These are phyloP conservation scores for Cucumis variabilis DNA, from an alignment of 331 rosid genomes.

Conservation along the genomic window DNA sequence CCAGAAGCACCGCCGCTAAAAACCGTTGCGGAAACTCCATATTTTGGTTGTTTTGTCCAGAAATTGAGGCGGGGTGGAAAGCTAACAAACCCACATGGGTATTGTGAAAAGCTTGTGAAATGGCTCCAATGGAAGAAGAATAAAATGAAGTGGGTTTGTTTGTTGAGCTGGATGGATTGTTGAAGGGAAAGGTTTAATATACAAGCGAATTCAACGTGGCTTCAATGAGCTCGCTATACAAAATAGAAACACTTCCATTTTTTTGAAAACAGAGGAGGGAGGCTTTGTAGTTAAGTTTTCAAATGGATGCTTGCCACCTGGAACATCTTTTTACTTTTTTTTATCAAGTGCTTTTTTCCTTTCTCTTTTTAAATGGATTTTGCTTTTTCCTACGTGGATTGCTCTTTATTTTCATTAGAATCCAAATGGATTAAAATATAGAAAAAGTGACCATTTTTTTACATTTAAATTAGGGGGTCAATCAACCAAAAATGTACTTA, in stretches of 20 bases:
- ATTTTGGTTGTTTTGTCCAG: not conserved
- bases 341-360: too few relatives aligned
- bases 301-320: not conserved
- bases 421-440: not conserved
- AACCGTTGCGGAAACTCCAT: not conserved
- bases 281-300: not conserved
- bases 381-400: too few relatives aligned
- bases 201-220: not conserved
- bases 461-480: too few relatives aligned
- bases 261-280: not conserved
- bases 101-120: not conserved
- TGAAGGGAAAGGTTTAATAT: not conserved
- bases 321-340: not conserved
- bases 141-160: not conserved
- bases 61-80: not conserved
- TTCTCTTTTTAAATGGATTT: too few relatives aligned
- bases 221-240: not conserved
- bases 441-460: too few relatives aligned
- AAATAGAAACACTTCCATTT: not conserved
- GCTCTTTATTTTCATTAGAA: too few relatives aligned
- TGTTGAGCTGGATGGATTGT: slow-evolving; percentile 11
- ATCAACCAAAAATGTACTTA: too few relatives aligned
- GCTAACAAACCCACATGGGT: slow-evolving; percentile 23
- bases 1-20: not conserved
- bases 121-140: slow-evolving; percentile 15